Evolutionary conservation across 2,329 filamentous ascomycete genomes (phyloP).

Genomic region (Pseudophaeomoniella oleicola): DNA sequence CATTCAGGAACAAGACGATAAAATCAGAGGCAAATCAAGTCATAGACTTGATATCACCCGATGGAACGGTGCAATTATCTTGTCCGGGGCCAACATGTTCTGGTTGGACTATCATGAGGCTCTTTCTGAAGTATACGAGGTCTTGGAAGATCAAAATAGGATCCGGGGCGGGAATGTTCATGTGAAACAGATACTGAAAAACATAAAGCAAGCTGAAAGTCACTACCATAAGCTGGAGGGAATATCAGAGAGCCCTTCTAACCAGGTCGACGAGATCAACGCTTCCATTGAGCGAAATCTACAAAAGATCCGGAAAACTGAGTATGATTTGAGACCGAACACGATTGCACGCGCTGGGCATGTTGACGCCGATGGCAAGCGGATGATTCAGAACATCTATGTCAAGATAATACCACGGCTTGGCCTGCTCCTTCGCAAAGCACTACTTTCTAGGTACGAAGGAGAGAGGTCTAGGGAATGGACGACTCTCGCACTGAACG

Average conservation of each 20-base stretch:
- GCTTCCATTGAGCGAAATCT: no score
- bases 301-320: no score
- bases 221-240: slow-evolving; percentile 1
- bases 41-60: not conserved
- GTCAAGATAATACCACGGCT: not conserved
- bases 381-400: not conserved
- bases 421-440: not conserved
- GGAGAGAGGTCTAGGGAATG: no score
- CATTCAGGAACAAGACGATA: no score
- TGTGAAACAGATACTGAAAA: not conserved
- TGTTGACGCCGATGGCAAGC: no score
- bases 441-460: not conserved
- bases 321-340: no score
- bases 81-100: not conserved
- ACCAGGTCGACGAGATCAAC: no score
- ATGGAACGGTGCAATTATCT: not conserved
- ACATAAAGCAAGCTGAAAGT: not conserved
- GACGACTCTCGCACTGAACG: not conserved
- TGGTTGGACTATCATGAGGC: not conserved
- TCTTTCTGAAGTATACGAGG: not conserved
- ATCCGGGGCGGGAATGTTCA: not conserved
- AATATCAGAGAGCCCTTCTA: no score
- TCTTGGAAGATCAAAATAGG: not conserved
- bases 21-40: not conserved
- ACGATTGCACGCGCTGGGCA: no score